Evolutionary conservation across 345 rosid genomes (phyloP), one percentile per base, ranked within the genome.

Genomic region (Ailanthus altissimus): DNA sequence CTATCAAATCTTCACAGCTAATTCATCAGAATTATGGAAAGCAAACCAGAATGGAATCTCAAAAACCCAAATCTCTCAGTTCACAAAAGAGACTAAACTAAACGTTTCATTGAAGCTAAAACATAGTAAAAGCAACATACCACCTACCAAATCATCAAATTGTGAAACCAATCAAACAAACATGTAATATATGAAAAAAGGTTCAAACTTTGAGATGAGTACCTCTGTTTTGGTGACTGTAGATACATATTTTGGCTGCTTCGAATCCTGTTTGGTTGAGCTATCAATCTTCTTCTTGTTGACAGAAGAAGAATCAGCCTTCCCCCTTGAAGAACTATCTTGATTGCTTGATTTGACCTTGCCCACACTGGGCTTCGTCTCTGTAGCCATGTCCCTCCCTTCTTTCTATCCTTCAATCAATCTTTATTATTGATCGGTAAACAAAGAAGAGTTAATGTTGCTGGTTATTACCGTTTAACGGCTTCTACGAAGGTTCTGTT

Each of bases 171-270:
- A 71, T 26, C 56, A 75, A 28, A 4, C 32, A 20, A 62, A 21
- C 46, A 80, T 36, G 64, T 53, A 36, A 49, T 6, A 63, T 53
- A 12, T 26, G 38, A 10, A 71, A 45, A 71, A 72, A 85, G 25
- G 11, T 18, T 72, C 28, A 43, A 56, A 70, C 50, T 54, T n/a
- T 10, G 68, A 58, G 47, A 76, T 64, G 81, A 76, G 72, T 81
- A 92, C 95, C 92, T 88, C 90, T 13, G 86, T 79, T 86, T 88
- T 92, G 12, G 75, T 53, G 73, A 77, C 81, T 75, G 77, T 74
- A 36, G 96, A 81, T 0, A 77, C 72, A 66, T 89, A 82, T 85
- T 83, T 90, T 46, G 59, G 77, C 84, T 87, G 81, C 88, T 86
- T 88, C 11, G 83, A 46, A 82, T 77, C 89, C 18, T 78, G 88